Evolutionary conservation across 2,329 filamentous ascomycete genomes (phyloP), one percentile per base, ranked within the genome.

Genomic region (Diaporthe amygdali): DNA sequence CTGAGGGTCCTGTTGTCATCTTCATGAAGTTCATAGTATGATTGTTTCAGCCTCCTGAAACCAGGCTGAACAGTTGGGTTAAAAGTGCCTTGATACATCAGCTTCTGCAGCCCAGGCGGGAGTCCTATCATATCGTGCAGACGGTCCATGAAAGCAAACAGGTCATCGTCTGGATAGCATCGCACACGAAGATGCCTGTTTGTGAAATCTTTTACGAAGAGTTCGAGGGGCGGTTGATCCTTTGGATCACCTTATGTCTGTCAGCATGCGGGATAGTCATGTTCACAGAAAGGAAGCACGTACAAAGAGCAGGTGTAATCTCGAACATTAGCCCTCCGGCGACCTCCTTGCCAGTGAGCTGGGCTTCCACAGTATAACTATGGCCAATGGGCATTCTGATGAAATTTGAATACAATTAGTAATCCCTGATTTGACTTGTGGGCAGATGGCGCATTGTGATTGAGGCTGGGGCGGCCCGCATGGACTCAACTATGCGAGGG

Each of bases 251-350:
- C 68, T 70, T 14, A 41, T 5, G 14, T 9, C 20, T 17, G 20
- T 70, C 37, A 70, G 68, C 34, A 22, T 17, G 30, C 1, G 44
- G 30, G 15, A 2, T 17, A 17, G 5, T 10, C 4, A 41, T 10
- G 15, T 5, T 3, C 25, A n/a, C 14, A 30, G 20, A 20, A 22
- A 9, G 39, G 30, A 17, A 30, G 2, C 20, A 47, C 47, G 27
- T 44, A 69, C 68, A 17, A 9, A 32, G 20, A 27, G 51, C 68
- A 34, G 68, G 68, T 4, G 68, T 70, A 25, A 87, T 78, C 69
- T 86, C 84, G 47, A 87, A 77, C 69, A 85, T 84, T 2, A 87
- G 71, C 4, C 84, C 84, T 20, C 82, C 81, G 6, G 80, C 72
- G 3, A 73, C 71, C 27, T 87, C 84, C 49, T 79, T 68, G 4